Evolutionary conservation across 768 basidiomycete species (phyloP), one percentile per base, ranked within the genome.

Genomic region (Leccinum aurantiacum): DNA sequence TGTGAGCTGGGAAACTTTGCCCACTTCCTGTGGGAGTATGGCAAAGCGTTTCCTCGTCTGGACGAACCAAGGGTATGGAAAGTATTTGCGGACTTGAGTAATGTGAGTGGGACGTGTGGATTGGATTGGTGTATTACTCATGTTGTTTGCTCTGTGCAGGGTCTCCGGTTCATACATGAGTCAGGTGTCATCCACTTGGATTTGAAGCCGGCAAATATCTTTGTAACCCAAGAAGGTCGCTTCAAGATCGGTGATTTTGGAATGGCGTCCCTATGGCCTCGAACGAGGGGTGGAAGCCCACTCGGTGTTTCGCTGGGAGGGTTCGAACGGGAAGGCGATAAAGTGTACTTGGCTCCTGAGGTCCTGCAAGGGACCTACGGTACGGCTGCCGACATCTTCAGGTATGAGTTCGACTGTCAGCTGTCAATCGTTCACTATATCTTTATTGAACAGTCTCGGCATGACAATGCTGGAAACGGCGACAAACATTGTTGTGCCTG

Each of bases 221-320:
- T 99, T 71, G 81, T 99, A 67, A 94, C 92, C 10, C 80, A 80
- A 8, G 83, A 87, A 47, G 97, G 97, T 2, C 84, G 89, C 49
- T 89, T 99, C 78, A 94, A 93, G 78, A 94, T 99, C 72, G 96
- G 96, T 8, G 97, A 99, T 74, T 98, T 98, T 77, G 97, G 97
- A 9, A 94, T 99, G 88, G 95, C 96, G n/a, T 92, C 93, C 6
- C 67, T 93, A 55, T 95, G 93, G 90, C 93, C 94, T 1, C 79
- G 94, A 41, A 77, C 79, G 0, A 67, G 60, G 13, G 65, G 73
- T 35, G 73, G 68, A 10, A 77, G 75, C 53, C 74, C 72, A 8
- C 67, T 76, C 55, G 82, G 80, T 8, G 61, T 66, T 8, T 53
- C 66, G 7, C 65, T 72, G 4, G 79, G 77, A 14, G 73, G 74